phyloP scores from a whole-genome alignment of 768 basidiomycete genomes.

The Clavaria fumosa region DNA sequence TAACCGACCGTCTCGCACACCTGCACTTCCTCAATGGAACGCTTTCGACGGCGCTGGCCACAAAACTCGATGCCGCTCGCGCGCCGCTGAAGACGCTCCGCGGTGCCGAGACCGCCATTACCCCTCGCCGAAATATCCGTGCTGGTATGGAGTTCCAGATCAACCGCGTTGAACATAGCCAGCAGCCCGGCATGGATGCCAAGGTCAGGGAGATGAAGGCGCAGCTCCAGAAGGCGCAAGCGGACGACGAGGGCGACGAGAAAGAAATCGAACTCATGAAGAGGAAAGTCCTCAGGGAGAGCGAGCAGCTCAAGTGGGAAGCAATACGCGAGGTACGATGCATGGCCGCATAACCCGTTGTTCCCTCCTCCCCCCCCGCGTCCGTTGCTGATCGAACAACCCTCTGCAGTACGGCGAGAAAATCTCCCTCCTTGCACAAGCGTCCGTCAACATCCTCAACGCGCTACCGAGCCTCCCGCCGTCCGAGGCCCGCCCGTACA shows the following conservation, averaged over 20 bases:
- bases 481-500: conserved; percentile 36
- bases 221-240: conserved; percentile 49
- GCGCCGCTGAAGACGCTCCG: conserved; percentile 55
- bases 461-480: conserved; percentile 61
- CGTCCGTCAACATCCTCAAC: conserved; percentile 42
- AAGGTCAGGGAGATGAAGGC: conserved; percentile 56
- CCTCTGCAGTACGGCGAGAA: conserved; percentile 62
- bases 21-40: conserved; percentile 66
- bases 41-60: conserved; percentile 42
- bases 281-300: conserved; percentile 61
- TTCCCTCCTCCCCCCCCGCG: too few species aligned
- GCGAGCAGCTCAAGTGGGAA: conserved; percentile 66
- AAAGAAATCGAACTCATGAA: conserved; percentile 57
- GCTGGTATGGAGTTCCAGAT: conserved; percentile 45
- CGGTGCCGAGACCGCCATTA: conserved; percentile 46
- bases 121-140: conserved; percentile 49
- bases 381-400: neutral
- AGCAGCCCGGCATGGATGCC: conserved; percentile 47
- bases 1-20: conserved; percentile 70
- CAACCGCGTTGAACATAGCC: conserved; percentile 46
- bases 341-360: too few species aligned
- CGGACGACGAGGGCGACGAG: conserved; percentile 50
- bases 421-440: conserved; percentile 56
- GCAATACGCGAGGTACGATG: conserved; percentile 57
- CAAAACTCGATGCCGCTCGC: conserved; percentile 49